A percentile compares a stretch with the other conserved stretches of the same genome.
phyloP scores from a whole-genome alignment of 1,284 basidiomycete species.

The Waitea zeae region DNA sequence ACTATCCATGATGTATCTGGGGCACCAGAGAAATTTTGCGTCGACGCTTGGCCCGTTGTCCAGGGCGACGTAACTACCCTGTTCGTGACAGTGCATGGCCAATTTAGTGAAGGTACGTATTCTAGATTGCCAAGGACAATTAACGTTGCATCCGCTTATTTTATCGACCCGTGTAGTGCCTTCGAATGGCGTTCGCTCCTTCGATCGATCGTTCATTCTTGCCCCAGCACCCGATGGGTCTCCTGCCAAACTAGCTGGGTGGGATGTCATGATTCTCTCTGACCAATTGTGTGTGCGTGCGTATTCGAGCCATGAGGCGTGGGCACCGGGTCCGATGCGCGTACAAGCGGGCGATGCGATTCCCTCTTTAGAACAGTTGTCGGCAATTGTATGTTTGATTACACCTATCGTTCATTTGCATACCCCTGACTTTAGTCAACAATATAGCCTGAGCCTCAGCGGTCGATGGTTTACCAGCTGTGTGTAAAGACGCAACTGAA shows the following conservation, averaged over 20 bases:
- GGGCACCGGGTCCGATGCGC: conserved; percentile 52
- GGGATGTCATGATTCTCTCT: conserved; percentile 82
- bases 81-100: conserved; percentile 79
- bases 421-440: not conserved
- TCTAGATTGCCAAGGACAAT: too few species aligned
- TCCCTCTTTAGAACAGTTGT: conserved; percentile 21
- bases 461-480: conserved; percentile 47
- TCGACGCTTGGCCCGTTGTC: conserved; percentile 75
- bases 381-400: conserved; percentile 34
- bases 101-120: conserved; percentile 74
- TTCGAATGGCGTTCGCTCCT: conserved; percentile 66
- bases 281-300: conserved; percentile 75
- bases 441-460: conserved; percentile 45
- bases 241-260: conserved; percentile 66
- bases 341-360: conserved; percentile 31
- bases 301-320: conserved; percentile 72
- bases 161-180: too few species aligned
- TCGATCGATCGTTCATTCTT: conserved; percentile 85
- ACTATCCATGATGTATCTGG: conserved; percentile 70
- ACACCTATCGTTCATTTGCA: not conserved
- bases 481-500: conserved; percentile 62
- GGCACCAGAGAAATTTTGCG: conserved; percentile 66
- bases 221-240: conserved; percentile 56
- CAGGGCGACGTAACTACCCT: conserved; percentile 45
- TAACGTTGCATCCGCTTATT: conserved; percentile 3